Evolutionary conservation across 768 basidiomycete genomes (phyloP), one percentile per base, ranked within the genome.

Genomic region (Pleurotus djamor): DNA sequence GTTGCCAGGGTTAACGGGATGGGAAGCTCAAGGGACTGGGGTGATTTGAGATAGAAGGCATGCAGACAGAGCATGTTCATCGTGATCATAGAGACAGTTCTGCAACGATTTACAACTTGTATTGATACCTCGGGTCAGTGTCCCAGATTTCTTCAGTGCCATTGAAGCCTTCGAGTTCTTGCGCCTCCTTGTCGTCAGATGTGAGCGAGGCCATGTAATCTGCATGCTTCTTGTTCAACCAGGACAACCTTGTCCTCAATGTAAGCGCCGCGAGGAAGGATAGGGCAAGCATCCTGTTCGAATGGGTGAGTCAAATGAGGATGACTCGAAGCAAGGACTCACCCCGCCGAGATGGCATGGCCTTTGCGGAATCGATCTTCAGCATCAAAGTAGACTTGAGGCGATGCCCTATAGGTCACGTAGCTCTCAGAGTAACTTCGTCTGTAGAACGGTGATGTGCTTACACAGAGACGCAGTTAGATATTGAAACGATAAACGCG

Each of bases 401-500:
- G 83, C 0, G 81, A 79, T 0, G 83, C 83, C 44, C 83, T 83
- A 59, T 13, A 47, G 17, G 17, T 3, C 50, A 57, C 4, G 9
- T 10, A 33, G 37, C 35, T 45, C 43, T 35, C 61, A 52, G 3
- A 34, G 2, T 5, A 10, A 45, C 16, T 6, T 14, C 14, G 16
- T 13, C 12, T 33, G 56, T 47, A 14, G 6, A 35, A 14, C 48
- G 13, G 4, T 52, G 8, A n/a, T 61, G 34, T 9, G 66, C 79
- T 59, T 54, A 83, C 82, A 83, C 84, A 3, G 82, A 84, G 10
- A 85, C 74, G 61, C 79, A 80, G 64, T 83, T 85, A 16, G 82
- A 82, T 48, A 85, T 79, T 1, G 83, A 84, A 21, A 84, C 82
- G 47, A 84, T 81, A 64, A 85, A 84, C 3, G 83, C 83, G 0